A percentile compares a stretch with the other conserved stretches of the same genome.
Conservation (phyloP, 208 protist genomes). For the Porcisia deanei region DNA sequence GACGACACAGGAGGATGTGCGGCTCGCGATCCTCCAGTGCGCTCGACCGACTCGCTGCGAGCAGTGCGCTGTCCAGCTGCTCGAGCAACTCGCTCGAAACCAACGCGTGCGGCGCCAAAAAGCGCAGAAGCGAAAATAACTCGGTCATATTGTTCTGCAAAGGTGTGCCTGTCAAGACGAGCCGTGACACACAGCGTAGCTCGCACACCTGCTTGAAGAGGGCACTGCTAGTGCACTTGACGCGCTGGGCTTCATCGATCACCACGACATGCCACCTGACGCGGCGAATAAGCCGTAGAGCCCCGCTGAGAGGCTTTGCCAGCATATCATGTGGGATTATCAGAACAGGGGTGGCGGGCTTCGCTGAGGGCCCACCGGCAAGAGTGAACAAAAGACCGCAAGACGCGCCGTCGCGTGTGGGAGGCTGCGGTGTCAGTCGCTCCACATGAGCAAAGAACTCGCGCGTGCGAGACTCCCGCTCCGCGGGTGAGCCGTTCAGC, state of each 20-base stretch:
- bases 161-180: constrained; percentile 88
- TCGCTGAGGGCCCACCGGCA: no score
- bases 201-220: constrained; percentile 42
- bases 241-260: constrained; percentile 94
- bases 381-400: no score
- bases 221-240: constrained; percentile 63
- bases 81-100: constrained; percentile 36
- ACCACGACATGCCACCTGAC: constrained; percentile 83
- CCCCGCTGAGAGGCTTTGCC: constrained; percentile 21
- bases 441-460: constrained; percentile 32
- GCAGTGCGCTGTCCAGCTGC: constrained; percentile 40
- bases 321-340: constrained; percentile 56
- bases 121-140: constrained; percentile 92
- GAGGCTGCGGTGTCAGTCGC: background rate
- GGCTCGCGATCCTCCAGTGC: constrained; percentile 41
- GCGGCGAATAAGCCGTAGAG: constrained; percentile 33
- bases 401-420: background rate
- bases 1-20: constrained; percentile 45
- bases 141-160: constrained; percentile 95
- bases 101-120: constrained; percentile 84
- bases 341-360: constrained; percentile 34
- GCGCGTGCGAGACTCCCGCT: constrained; percentile 29
- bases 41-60: constrained; percentile 31
- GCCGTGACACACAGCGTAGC: constrained; percentile 34
- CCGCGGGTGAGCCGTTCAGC: constrained; percentile 43